A percentile compares a stretch with the other conserved stretches of the same genome.
Conservation (phyloP, 2,329 filamentous ascomycete genomes). For the Fusarium floridanum region DNA sequence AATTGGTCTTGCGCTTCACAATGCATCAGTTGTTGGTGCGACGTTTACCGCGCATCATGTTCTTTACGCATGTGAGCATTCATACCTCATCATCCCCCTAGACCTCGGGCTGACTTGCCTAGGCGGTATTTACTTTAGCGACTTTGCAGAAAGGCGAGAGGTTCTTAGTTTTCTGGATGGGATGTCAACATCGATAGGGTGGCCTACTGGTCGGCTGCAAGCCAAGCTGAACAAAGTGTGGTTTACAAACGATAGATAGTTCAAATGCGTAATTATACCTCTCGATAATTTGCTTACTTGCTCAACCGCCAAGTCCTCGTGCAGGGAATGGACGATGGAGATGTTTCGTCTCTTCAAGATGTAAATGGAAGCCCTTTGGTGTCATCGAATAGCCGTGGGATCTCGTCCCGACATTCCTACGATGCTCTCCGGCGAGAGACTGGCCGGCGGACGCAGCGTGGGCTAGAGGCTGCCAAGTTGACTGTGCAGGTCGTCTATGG, state of each 20-base stretch:
- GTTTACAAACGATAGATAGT: background rate
- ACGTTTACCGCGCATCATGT: background rate
- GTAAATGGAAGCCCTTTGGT: background rate
- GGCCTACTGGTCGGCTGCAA: background rate
- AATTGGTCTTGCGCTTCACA: background rate
- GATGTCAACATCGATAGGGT: background rate
- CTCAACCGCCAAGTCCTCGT: background rate
- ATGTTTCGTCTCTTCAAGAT: background rate
- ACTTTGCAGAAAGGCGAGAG: background rate
- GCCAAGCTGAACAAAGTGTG: background rate
- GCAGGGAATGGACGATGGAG: background rate
- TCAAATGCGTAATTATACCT: background rate
- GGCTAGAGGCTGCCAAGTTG: background rate
- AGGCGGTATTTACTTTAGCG: background rate
- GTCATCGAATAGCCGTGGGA: background rate
- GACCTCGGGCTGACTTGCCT: background rate
- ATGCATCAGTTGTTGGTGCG: background rate
- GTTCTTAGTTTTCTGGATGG: background rate
- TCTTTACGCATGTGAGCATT: background rate
- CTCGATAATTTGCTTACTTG: background rate
- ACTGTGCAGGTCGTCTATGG: background rate
- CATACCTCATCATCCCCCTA: background rate
- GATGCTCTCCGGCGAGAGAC: background rate
- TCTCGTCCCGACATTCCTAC: background rate
- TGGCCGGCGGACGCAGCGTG: fast-evolving